Evolutionary conservation across 2,329 filamentous ascomycete genomes (phyloP).

Genomic region (Paecilomyces formosus): DNA sequence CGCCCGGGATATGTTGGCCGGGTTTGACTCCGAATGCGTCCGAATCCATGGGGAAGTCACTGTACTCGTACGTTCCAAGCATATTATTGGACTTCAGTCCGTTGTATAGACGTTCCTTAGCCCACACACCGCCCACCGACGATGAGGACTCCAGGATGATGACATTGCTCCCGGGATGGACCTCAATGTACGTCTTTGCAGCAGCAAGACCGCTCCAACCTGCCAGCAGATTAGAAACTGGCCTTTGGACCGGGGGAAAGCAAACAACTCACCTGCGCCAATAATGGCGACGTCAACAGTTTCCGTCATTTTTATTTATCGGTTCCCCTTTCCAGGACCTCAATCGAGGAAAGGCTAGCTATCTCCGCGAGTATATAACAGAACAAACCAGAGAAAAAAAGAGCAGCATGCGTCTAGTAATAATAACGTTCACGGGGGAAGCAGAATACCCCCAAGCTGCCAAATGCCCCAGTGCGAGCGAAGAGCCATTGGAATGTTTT

Average conservation of each 20-base stretch:
- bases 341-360: conserved; percentile 7
- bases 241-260: conserved; percentile 24
- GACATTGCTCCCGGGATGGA: conserved; percentile 52
- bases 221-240: conserved; percentile 32
- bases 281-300: conserved; percentile 21
- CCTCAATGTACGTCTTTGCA: conserved; percentile 54
- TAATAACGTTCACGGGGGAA: not conserved
- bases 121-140: conserved; percentile 64
- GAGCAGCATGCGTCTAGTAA: not conserved
- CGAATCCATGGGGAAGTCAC: conserved; percentile 63
- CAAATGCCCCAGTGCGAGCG: not conserved
- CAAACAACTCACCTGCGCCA: conserved; percentile 16
- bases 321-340: conserved; percentile 6
- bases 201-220: conserved; percentile 52
- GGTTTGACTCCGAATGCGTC: conserved; percentile 42
- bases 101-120: conserved; percentile 56
- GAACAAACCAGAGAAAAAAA: not conserved
- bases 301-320: conserved; percentile 5
- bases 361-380: not conserved
- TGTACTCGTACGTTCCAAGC: conserved; percentile 64
- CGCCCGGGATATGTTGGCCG: conserved; percentile 54
- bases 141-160: conserved; percentile 51
- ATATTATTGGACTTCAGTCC: conserved; percentile 69
- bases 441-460: not conserved
- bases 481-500: not conserved